Evolutionary conservation across 1,139 yeast genomes (phyloP).

Genomic region (Hyphopichia wangnamkhiaoensis): DNA sequence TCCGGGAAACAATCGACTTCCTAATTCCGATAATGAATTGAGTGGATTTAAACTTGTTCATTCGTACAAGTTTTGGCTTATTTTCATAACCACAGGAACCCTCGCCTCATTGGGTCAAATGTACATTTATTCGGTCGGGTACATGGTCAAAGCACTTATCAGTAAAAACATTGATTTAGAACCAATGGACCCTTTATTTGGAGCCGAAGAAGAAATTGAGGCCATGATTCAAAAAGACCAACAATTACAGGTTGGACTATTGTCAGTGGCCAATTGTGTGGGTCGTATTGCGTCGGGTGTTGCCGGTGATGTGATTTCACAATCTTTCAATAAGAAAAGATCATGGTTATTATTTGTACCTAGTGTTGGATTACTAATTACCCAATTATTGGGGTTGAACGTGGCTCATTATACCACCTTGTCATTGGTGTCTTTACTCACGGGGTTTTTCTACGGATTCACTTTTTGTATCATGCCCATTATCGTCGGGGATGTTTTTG

Average conservation of each 20-base stretch:
- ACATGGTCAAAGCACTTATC: slow-evolving; percentile 55
- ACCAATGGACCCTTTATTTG: slow-evolving; percentile 11
- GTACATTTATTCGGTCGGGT: slow-evolving; percentile 64
- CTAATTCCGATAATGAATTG: neutral
- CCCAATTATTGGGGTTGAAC: slow-evolving; percentile 43
- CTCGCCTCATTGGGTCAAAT: slow-evolving; percentile 61
- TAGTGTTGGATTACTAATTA: slow-evolving; percentile 35
- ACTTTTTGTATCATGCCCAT: slow-evolving; percentile 59
- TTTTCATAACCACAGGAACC: slow-evolving; percentile 47
- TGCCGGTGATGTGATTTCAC: slow-evolving; percentile 51
- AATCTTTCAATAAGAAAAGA: slow-evolving; percentile 43
- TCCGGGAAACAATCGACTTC: neutral
- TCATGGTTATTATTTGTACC: slow-evolving; percentile 51
- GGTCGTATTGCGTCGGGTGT: slow-evolving; percentile 57
- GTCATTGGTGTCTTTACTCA: slow-evolving; percentile 40
- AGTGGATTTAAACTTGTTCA: slow-evolving; percentile 26
- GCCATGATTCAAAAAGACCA: slow-evolving; percentile 47
- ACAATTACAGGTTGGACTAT: slow-evolving; percentile 56
- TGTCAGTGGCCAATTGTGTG: slow-evolving; percentile 54
- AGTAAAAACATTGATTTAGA: slow-evolving; percentile 18
- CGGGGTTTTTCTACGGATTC: slow-evolving; percentile 61
- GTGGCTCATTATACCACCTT: slow-evolving; percentile 30
- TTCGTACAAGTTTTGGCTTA: slow-evolving; percentile 48
- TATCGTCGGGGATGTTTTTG: slow-evolving; percentile 59
- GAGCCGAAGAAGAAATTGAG: slow-evolving; percentile 19